Conservation (phyloP, 768 basidiomycete species). For the Tubosaeta sp. region DNA sequence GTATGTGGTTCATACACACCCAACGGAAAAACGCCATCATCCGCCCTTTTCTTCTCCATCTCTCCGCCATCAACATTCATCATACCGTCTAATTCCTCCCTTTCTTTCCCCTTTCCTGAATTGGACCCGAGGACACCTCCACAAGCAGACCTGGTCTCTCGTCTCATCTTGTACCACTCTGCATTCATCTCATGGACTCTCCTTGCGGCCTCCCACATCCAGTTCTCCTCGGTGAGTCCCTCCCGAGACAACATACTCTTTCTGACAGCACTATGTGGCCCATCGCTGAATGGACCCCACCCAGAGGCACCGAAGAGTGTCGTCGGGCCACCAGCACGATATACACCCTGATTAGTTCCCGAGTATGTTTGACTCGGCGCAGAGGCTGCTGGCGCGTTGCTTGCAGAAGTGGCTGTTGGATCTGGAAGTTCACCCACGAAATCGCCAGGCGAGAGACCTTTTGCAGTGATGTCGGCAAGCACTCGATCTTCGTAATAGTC, state of each 20-base stretch:
- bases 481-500: slow-evolving; percentile 94
- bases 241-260: slow-evolving; percentile 76
- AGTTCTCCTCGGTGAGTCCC: slow-evolving; percentile 83
- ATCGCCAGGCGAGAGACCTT: slow-evolving; percentile 79
- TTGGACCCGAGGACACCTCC: slow-evolving; percentile 40
- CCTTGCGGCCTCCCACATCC: slow-evolving; percentile 81
- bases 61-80: slow-evolving; percentile 28
- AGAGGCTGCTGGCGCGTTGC: slow-evolving; percentile 37
- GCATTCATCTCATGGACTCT: slow-evolving; percentile 59
- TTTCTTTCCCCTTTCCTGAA: slow-evolving; percentile 31
- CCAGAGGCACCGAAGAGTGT: slow-evolving; percentile 86
- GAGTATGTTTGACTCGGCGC: slow-evolving; percentile 31
- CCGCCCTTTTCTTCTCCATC: slow-evolving; percentile 25
- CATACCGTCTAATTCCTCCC: slow-evolving; percentile 27
- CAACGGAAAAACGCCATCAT: slow-evolving; percentile 40
- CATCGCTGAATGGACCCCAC: slow-evolving; percentile 85
- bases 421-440: slow-evolving; percentile 80
- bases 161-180: slow-evolving; percentile 59
- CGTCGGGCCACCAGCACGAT: slow-evolving; percentile 88
- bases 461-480: slow-evolving; percentile 69
- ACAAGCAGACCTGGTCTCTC: slow-evolving; percentile 47
- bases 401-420: slow-evolving; percentile 50
- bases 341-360: slow-evolving; percentile 61
- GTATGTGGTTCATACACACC: slow-evolving; percentile 85
- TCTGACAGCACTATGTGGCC: slow-evolving; percentile 78